A percentile compares a stretch with the other conserved stretches of the same genome.
phyloP scores from a whole-genome alignment of 345 rosid species.

The Nephelium lappaceum region DNA sequence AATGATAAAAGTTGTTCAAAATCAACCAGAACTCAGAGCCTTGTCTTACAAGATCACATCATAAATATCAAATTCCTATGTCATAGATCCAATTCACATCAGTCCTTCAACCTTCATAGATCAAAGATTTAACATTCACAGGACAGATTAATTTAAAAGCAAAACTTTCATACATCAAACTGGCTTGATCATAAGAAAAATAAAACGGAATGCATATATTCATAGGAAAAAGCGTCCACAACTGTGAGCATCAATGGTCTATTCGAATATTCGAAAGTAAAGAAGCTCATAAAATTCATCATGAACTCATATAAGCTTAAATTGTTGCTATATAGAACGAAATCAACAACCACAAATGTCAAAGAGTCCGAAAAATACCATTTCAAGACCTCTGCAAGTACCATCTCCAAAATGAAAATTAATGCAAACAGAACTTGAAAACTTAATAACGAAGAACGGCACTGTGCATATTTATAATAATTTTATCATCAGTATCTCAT shows the following conservation, averaged over 20 bases:
- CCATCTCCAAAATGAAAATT: slow-evolving; percentile 26
- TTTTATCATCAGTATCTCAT: too few relatives aligned
- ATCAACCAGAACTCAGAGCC: neutral
- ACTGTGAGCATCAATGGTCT: neutral
- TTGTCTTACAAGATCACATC: neutral
- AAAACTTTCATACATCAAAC: neutral
- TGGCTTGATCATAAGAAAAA: neutral
- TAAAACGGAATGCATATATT: neutral
- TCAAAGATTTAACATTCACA: neutral
- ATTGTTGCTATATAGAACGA: neutral
- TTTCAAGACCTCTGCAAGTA: slow-evolving; percentile 18
- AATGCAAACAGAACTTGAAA: slow-evolving; percentile 35
- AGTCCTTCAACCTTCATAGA: neutral
- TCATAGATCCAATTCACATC: neutral
- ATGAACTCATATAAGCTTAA: neutral
- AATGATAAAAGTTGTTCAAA: neutral
- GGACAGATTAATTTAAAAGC: neutral
- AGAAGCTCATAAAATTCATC: neutral
- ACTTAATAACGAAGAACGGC: neutral
- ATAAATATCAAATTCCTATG: neutral
- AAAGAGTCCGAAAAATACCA: slow-evolving; percentile 28
- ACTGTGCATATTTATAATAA: too few relatives aligned
- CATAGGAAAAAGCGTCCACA: neutral
- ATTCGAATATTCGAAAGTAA: neutral
- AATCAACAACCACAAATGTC: neutral